Evolutionary conservation across 169 alveolate genomes (phyloP).

Genomic region (Plasmodium knowlesi): DNA sequence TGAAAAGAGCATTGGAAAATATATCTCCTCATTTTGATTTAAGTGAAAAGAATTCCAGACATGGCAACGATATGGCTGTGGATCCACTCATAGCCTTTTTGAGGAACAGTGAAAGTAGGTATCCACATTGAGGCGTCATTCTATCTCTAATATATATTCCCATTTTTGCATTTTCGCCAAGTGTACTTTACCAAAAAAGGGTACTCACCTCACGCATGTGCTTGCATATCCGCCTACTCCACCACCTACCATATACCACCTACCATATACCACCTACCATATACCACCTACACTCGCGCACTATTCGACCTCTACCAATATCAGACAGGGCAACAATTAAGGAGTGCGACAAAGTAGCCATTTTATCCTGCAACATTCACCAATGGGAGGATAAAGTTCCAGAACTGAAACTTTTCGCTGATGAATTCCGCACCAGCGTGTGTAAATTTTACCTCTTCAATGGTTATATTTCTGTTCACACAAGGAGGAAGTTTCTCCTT

Average conservation of each 20-base stretch:
- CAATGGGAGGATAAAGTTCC: conserved; percentile 36
- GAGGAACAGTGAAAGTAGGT: conserved; percentile 30
- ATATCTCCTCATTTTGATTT: conserved; percentile 40
- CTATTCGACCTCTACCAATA: background rate
- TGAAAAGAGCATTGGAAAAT: conserved; percentile 45
- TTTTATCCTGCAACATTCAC: conserved; percentile 53
- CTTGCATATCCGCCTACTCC: background rate
- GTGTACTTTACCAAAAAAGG: background rate
- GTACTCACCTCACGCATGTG: background rate
- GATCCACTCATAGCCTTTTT: conserved; percentile 68
- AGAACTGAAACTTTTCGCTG: conserved; percentile 34
- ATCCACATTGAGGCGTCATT: background rate
- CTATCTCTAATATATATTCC: background rate
- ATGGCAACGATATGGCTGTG: conserved; percentile 1
- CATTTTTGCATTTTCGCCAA: background rate
- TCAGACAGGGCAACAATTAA: conserved; percentile 22
- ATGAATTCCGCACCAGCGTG: background rate
- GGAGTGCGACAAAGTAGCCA: conserved; percentile 44
- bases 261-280: too few species aligned
- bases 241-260: too few species aligned
- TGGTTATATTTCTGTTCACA: conserved; percentile 11
- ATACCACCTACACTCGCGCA: background rate
- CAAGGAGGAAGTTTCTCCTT: background rate
- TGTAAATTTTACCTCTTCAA: conserved; percentile 55
- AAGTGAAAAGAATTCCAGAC: conserved; percentile 2